These are phyloP conservation scores for Calonectria pseudoreteaudii DNA, from an alignment of 2,329 filamentous ascomycete species.

Conservation along the genomic window DNA sequence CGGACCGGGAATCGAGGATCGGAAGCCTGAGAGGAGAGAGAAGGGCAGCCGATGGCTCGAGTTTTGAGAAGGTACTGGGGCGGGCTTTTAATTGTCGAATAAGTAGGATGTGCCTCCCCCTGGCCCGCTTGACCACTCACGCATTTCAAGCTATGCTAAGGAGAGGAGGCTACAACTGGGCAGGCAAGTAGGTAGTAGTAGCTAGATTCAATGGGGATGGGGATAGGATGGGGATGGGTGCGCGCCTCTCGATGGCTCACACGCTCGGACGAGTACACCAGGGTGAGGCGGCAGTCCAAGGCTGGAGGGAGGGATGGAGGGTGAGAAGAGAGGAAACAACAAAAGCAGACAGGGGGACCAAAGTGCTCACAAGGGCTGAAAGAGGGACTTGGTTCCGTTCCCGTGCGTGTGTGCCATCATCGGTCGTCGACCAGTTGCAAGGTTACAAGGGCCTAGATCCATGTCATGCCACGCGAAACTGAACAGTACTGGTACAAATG, in stretches of 20 bases:
- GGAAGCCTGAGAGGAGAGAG: not conserved
- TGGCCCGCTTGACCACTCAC: slow-evolving; percentile 1
- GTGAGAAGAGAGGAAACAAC: slow-evolving; percentile 17
- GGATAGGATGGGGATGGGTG: slow-evolving; percentile 8
- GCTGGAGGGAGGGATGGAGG: slow-evolving; percentile 3
- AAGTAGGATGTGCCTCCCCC: slow-evolving; percentile 9
- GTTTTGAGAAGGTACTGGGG: not conserved
- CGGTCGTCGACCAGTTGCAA: slow-evolving; percentile 6
- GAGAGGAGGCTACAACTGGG: slow-evolving; percentile 11
- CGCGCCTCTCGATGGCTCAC: slow-evolving; percentile 10
- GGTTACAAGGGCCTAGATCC: slow-evolving; percentile 11
- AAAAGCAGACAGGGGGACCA: slow-evolving; percentile 13
- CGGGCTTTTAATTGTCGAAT: slow-evolving; percentile 10
- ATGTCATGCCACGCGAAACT: slow-evolving; percentile 20
- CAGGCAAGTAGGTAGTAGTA: slow-evolving; percentile 15
- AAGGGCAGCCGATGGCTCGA: not conserved
- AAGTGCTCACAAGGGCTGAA: slow-evolving; percentile 15
- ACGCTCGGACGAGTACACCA: not conserved
- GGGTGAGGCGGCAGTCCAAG: slow-evolving; percentile 7
- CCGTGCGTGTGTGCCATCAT: slow-evolving; percentile 3
- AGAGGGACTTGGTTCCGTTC: slow-evolving; percentile 5
- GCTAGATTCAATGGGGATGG: not conserved
- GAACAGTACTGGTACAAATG: not conserved
- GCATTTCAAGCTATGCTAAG: slow-evolving; percentile 12
- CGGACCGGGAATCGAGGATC: not conserved